Percentiles rank a stretch among this genome's conserved stretches.
Evolutionary conservation across 2,329 filamentous ascomycete genomes (phyloP).

Genomic region (Sporothrix euskadiensis): DNA sequence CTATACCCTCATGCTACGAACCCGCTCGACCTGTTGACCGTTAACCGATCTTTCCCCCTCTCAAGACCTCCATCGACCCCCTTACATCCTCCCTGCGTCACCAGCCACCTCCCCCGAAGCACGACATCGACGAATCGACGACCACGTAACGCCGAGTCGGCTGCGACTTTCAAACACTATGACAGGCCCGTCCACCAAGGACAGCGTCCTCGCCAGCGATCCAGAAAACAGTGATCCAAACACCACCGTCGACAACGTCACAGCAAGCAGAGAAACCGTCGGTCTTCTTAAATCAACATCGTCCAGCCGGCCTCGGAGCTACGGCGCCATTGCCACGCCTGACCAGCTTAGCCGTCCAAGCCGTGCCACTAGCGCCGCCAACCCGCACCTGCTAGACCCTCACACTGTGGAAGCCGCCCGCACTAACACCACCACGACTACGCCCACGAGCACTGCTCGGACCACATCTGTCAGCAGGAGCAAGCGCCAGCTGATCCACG

Average conservation of each 20-base stretch:
- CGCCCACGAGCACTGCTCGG: neutral
- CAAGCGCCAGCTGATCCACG: slow-evolving; percentile 5
- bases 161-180: slow-evolving; percentile 18
- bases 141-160: slow-evolving; percentile 17
- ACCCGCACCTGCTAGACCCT: neutral
- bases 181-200: neutral
- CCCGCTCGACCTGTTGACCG: neutral
- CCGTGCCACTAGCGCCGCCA: slow-evolving; percentile 26
- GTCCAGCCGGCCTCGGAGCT: slow-evolving; percentile 28
- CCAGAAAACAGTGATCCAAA: neutral
- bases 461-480: slow-evolving; percentile 19
- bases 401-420: slow-evolving; percentile 21
- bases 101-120: neutral
- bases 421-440: neutral
- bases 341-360: slow-evolving; percentile 15
- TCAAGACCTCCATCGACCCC: neutral
- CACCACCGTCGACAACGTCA: neutral
- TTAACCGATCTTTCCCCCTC: neutral
- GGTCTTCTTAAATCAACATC: neutral
- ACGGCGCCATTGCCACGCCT: slow-evolving; percentile 27
- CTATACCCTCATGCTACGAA: neutral
- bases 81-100: neutral
- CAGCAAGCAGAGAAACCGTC: neutral
- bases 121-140: neutral
- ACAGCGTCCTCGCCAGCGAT: neutral